A percentile compares a stretch with the other conserved stretches of the same genome.
These are phyloP conservation scores for Patellaria atrata DNA, from an alignment of 495 filamentous ascomycete species.

Conservation along the genomic window DNA sequence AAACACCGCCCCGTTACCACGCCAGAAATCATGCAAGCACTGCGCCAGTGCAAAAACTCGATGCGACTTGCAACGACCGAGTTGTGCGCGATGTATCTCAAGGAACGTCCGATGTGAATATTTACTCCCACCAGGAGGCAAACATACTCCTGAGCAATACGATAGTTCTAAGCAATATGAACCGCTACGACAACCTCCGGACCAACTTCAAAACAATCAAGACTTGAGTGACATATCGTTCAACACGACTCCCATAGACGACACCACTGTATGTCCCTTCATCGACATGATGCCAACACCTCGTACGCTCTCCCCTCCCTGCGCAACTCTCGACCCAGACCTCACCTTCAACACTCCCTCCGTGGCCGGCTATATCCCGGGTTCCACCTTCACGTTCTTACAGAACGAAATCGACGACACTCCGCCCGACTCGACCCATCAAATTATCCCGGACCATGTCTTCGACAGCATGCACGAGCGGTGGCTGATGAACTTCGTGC, in stretches of 20 bases:
- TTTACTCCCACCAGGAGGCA: conserved; percentile 2
- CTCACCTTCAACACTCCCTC: no score
- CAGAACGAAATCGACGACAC: neutral
- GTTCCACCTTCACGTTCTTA: neutral
- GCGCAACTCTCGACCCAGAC: no score
- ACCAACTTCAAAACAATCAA: conserved; percentile 8
- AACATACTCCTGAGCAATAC: neutral
- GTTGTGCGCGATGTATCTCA: conserved; percentile 27
- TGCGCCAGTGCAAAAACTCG: conserved; percentile 29
- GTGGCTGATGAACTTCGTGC: conserved; percentile 1
- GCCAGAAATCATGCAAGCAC: conserved; percentile 27
- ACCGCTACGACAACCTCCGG: neutral
- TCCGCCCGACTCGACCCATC: conserved; percentile 1
- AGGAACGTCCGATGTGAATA: conserved; percentile 25
- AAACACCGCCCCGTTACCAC: conserved; percentile 9
- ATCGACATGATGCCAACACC: no score
- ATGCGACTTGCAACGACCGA: conserved; percentile 27
- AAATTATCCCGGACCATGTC: no score
- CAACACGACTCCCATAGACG: no score
- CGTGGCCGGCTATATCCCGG: neutral
- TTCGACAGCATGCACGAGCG: no score
- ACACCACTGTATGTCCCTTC: no score
- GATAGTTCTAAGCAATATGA: neutral
- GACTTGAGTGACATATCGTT: neutral
- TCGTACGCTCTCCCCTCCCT: no score